These are phyloP conservation scores for Sporothrix inflata DNA, from an alignment of 2,329 filamentous ascomycete species.

Conservation along the genomic window DNA sequence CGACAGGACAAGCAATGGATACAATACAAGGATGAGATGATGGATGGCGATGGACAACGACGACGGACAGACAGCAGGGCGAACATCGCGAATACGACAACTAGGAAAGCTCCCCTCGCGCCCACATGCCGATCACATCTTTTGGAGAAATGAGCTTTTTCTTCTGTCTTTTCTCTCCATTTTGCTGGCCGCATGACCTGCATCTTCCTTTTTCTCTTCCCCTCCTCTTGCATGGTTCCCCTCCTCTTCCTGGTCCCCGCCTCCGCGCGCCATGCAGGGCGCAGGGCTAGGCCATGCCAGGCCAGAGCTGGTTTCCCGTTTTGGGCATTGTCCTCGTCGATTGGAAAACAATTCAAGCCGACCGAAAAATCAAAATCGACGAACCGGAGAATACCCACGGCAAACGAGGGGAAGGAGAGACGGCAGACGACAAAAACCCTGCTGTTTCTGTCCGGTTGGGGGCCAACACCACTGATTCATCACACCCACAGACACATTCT, in stretches of 20 bases:
- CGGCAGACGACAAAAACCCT: neutral
- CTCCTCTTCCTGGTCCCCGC: neutral
- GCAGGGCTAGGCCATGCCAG: neutral
- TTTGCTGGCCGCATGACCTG: neutral
- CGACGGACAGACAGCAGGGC: neutral
- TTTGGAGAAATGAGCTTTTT: conserved; percentile 1
- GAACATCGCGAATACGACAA: neutral
- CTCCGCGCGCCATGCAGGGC: neutral
- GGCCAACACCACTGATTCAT: conserved; percentile 21
- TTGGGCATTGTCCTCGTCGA: neutral
- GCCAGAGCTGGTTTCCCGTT: neutral
- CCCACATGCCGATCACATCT: neutral
- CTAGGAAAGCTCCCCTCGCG: neutral
- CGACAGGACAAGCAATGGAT: neutral
- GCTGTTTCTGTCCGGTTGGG: neutral
- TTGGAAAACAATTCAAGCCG: neutral
- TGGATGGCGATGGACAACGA: neutral
- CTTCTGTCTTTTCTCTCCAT: neutral
- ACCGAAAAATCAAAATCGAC: neutral
- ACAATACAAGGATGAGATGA: neutral
- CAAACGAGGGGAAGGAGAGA: neutral
- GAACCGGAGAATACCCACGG: neutral
- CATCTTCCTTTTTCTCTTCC: neutral
- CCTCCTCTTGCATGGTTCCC: neutral
- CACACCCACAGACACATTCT: neutral